Evolutionary conservation across 768 basidiomycete species (phyloP).

Genomic region (Collybiopsis confluens): DNA sequence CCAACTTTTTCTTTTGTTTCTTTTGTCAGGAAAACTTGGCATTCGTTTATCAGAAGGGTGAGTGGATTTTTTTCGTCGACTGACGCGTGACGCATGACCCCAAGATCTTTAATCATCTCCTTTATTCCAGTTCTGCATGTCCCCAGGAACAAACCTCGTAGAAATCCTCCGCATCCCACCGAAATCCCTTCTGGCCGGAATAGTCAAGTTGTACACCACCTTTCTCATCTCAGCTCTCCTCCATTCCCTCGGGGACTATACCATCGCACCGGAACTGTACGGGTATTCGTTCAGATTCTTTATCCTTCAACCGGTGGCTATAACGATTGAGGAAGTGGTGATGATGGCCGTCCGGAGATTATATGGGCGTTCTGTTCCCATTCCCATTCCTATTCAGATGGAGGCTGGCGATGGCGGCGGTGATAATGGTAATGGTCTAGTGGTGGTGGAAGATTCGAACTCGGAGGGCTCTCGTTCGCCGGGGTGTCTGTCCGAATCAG

Average conservation of each 20-base stretch:
- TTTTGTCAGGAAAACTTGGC: constrained; percentile 25
- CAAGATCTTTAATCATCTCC: background rate
- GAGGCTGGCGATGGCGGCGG: no score
- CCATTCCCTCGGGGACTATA: constrained; percentile 24
- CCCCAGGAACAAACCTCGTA: constrained; percentile 14
- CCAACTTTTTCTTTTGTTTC: no score
- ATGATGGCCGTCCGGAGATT: constrained; percentile 12
- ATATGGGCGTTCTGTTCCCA: no score
- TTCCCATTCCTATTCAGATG: no score
- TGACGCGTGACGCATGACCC: background rate
- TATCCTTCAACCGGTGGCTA: constrained; percentile 23
- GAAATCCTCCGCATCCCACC: constrained; percentile 12
- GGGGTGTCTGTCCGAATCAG: no score
- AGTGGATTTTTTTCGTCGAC: background rate
- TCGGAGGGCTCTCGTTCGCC: no score
- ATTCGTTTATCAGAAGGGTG: constrained; percentile 22
- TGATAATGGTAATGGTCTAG: no score
- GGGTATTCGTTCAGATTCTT: constrained; percentile 24
- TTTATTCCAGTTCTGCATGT: constrained; percentile 15
- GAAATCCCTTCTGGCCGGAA: constrained; percentile 17
- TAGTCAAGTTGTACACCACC: constrained; percentile 21
- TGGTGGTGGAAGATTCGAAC: no score
- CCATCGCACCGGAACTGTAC: constrained; percentile 15
- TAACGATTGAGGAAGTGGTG: constrained; percentile 25
- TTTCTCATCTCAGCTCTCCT: constrained; percentile 24